Evolutionary conservation across 306 rosid genomes (phyloP), one percentile per base, ranked within the genome.

Genomic region (Luffa acutangula): DNA sequence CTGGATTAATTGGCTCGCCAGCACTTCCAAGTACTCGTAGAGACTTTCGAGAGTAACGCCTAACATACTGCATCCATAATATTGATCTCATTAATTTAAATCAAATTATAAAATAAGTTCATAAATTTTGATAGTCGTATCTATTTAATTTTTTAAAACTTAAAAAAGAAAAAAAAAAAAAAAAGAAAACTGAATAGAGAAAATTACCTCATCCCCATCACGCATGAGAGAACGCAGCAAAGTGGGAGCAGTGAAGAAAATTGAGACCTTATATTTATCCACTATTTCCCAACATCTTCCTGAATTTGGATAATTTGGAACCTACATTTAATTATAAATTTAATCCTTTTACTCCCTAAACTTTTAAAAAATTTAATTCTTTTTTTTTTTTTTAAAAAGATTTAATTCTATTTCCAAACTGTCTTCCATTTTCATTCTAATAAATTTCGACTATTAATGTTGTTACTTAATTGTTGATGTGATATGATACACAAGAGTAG

Each of bases 141-240:
- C 17, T 17, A 13, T 53, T 14, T 2, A 53, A 13, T 13, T 14
- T 53, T 14, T 10, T 62, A 25, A 25, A 25, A 1, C 0, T 25
- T 25, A 25, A 25, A 25, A 25, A n/a, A n/a, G n/a, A n/a, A n/a
- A n/a, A n/a, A n/a, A n/a, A 31, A 36, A 5, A 33, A 14, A 2
- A 63, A 66, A 37, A 15, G 7, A 31, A 34, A 6, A 0, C 1
- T 0, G 8, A 5, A 34, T 0, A 20, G 11, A 9, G 65, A 11
- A 9, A 66, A 70, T 88, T 87, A 82, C 98, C 84, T 70, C 83
- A 33, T 91, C 90, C 67, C 97, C 93, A 43, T 92, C 92, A 37
- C 94, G 97, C 98, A 94, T 94, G 85, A 94, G 98, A 79, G 98
- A 92, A 83, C 98, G 93, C 84, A 94, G 91, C 90, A 94, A 83